Percentiles rank a stretch among this genome's conserved stretches.
These are phyloP conservation scores for Xylaria sp. DNA, from an alignment of 495 filamentous ascomycete species.

Conservation along the genomic window DNA sequence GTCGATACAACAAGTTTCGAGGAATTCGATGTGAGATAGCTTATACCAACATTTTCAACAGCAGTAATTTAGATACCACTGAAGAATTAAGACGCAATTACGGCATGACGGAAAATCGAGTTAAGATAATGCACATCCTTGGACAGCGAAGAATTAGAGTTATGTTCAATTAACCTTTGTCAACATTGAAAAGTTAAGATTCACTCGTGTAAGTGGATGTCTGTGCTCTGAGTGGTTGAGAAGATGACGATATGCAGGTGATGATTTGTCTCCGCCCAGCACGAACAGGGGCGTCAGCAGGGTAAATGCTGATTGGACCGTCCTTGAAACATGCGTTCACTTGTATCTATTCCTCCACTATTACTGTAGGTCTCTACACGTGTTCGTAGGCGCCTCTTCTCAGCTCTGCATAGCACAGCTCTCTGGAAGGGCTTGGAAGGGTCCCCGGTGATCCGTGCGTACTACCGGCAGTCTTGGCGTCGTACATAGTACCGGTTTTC, in stretches of 20 bases:
- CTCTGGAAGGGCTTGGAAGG: no score
- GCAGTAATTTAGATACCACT: not conserved
- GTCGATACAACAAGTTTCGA: not conserved
- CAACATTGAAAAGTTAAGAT: not conserved
- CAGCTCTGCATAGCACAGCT: not conserved
- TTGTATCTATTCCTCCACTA: not conserved
- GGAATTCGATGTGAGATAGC: not conserved
- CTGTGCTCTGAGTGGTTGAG: conserved; percentile 10
- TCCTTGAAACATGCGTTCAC: not conserved
- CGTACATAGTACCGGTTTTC: not conserved
- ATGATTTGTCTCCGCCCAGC: not conserved
- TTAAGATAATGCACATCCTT: not conserved
- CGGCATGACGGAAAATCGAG: not conserved
- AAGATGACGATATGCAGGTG: conserved; percentile 3
- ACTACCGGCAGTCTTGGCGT: not conserved
- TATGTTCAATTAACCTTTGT: not conserved
- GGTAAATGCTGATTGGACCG: conserved; percentile 2
- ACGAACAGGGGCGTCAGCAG: not conserved
- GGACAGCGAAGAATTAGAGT: not conserved
- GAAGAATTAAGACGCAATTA: not conserved
- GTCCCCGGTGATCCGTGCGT: conserved; percentile 10
- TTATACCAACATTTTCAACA: not conserved
- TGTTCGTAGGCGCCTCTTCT: not conserved
- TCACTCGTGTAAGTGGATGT: not conserved
- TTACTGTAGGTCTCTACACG: conserved; percentile 12